Percentiles rank a stretch among this genome's conserved stretches.
These are phyloP conservation scores for Colletotrichum acutatum DNA, from an alignment of 2,329 filamentous ascomycete species.

Conservation along the genomic window DNA sequence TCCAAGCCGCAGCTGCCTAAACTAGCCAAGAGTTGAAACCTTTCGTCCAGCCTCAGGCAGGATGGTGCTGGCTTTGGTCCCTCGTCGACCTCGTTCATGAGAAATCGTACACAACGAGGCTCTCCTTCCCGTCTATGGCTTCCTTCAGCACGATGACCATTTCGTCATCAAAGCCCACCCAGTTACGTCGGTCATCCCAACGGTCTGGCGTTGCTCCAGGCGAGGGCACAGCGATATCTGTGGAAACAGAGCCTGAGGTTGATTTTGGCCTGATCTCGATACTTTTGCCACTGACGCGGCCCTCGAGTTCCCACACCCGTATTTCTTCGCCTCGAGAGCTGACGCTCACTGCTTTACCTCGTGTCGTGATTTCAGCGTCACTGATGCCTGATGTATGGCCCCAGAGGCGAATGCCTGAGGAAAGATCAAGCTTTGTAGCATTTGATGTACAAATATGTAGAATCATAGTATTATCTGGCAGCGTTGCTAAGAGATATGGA, in stretches of 20 bases:
- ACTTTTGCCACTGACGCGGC: slow-evolving; percentile 63
- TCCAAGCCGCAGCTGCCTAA: neutral
- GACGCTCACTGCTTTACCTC: slow-evolving; percentile 91
- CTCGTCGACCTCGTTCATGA: slow-evolving; percentile 55
- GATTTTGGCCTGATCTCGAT: slow-evolving; percentile 61
- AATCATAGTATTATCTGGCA: slow-evolving; percentile 88
- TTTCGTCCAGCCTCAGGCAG: neutral
- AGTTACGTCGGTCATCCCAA: slow-evolving; percentile 64
- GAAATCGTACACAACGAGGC: slow-evolving; percentile 89
- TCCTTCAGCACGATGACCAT: slow-evolving; percentile 89
- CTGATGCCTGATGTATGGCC: slow-evolving; percentile 92
- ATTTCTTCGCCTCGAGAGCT: slow-evolving; percentile 82
- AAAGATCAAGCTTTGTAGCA: slow-evolving; percentile 72
- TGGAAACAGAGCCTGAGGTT: slow-evolving; percentile 15
- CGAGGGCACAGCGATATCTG: neutral
- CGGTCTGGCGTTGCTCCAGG: slow-evolving; percentile 33
- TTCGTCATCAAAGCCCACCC: slow-evolving; percentile 91
- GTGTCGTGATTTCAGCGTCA: slow-evolving; percentile 83
- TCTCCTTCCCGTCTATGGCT: slow-evolving; percentile 73
- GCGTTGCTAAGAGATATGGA: slow-evolving; percentile 85
- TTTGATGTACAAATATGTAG: slow-evolving; percentile 85
- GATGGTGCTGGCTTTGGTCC: neutral
- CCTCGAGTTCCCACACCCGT: slow-evolving; percentile 90
- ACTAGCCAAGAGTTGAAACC: neutral
- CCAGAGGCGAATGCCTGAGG: slow-evolving; percentile 82